Evolutionary conservation across 805 yeast genomes (phyloP).

Genomic region (Saccharomyces jurei): DNA sequence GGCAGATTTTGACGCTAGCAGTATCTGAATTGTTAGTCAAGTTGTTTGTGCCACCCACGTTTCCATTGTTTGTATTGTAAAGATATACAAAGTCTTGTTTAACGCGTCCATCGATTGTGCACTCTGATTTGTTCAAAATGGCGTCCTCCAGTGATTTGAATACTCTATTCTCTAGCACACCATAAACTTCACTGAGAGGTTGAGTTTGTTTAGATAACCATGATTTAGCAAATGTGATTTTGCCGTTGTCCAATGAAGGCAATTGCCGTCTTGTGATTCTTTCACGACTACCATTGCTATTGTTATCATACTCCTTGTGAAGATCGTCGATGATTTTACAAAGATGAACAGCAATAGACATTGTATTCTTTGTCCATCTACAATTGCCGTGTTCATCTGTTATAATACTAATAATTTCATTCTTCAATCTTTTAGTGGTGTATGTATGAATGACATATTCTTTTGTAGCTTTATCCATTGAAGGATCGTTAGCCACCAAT

Average conservation of each 20-base stretch:
- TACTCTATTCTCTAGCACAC: conserved; percentile 60
- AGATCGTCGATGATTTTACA: conserved; percentile 26
- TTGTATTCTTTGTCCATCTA: conserved; percentile 82
- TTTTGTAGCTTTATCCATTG: conserved; percentile 27
- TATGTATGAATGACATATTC: conserved; percentile 32
- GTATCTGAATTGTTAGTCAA: conserved; percentile 5
- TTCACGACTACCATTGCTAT: background rate
- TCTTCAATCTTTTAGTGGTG: conserved; percentile 45
- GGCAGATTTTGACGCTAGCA: conserved; percentile 2
- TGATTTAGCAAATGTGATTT: conserved; percentile 50
- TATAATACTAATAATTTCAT: conserved; percentile 68
- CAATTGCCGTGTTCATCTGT: conserved; percentile 80
- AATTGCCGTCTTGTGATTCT: conserved; percentile 6
- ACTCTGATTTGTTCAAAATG: conserved; percentile 29
- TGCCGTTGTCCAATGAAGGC: conserved; percentile 23
- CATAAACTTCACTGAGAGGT: conserved; percentile 70
- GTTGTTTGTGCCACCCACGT: conserved; percentile 3
- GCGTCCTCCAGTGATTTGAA: conserved; percentile 41
- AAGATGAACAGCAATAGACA: conserved; percentile 54
- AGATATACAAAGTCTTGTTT: conserved; percentile 29
- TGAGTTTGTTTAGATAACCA: conserved; percentile 85
- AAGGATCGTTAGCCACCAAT: conserved; percentile 37
- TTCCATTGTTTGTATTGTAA: conserved; percentile 13
- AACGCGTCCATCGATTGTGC: conserved; percentile 34
- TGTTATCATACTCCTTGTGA: conserved; percentile 18